Base-by-base conservation (phyloP, 2,329 filamentous ascomycete genomes). In the Nothophaeocryptopus gaeumannii region DNA sequence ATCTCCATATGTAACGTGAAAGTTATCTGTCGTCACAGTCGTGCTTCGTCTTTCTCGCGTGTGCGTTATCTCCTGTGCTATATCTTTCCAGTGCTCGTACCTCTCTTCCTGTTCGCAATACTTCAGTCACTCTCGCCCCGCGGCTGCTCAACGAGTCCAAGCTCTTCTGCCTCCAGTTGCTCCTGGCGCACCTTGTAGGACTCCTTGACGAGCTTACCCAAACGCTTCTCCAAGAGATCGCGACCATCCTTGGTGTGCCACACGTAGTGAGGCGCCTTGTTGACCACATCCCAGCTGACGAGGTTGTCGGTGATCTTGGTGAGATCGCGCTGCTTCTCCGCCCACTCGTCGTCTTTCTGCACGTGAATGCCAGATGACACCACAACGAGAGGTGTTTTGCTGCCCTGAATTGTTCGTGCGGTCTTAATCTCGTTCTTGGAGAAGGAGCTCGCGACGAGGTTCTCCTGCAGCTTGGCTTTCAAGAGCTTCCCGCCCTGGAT, bases 391-490 rank as follows among this genome's bases (percentile, higher is more conserved):
- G 89, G 86, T 11, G 86, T 88, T 50, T 87, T 76, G n/a, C 77
- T 77, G 50, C 80, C 78, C 70, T 96, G 89, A 45, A 97, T 93
- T 39, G 85, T 84, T 15, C 86, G 78, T 50, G 89, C 89, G 51
- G 84, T 87, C 38, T 79, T 75, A 13, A 95, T 83, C 63, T 99
- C 93, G 31, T 88, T 88, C 68, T 84, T 86, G 11, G 89, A 89
- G 59, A 97, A 82, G 1, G 88, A 89, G 58, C 84, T 81, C 0
- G 91, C 91, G 30, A 96, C 89, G 1, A 97, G 77, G 58, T 86
- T 92, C 73, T 99, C 93, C 71, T 99, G 93, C 48, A 99, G 77
- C 70, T 91, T 88, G 4, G 90, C 87, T 68, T 95, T 96, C 69
- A 96, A 85, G 67, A 82, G 85, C 67, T 91, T 95, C 54, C 88